A percentile compares a stretch with the other conserved stretches of the same genome.
These are phyloP conservation scores for Penicillium griseofulvum DNA, from an alignment of 2,329 filamentous ascomycete genomes.

Conservation along the genomic window DNA sequence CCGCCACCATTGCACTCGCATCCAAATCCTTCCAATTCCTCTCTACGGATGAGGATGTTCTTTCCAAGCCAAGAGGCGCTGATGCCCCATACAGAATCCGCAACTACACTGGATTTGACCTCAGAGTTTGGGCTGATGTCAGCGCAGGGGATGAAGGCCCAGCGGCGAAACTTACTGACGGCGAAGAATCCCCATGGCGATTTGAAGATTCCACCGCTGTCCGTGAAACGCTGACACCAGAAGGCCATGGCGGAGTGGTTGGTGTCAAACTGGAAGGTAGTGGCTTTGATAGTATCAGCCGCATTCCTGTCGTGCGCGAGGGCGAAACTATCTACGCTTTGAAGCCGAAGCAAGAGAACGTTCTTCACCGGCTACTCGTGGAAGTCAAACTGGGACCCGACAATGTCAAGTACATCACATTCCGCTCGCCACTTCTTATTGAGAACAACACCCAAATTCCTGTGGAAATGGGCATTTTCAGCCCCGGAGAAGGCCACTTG, in stretches of 20 bases:
- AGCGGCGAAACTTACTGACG: slow-evolving; percentile 78
- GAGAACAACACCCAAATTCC: slow-evolving; percentile 98
- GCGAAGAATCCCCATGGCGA: slow-evolving; percentile 88
- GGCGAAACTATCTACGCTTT: slow-evolving; percentile 88
- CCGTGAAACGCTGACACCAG: slow-evolving; percentile 84
- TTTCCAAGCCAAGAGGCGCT: slow-evolving; percentile 86
- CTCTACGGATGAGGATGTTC: slow-evolving; percentile 80
- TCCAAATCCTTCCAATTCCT: slow-evolving; percentile 93
- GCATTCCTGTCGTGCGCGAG: slow-evolving; percentile 88
- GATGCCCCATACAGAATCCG: slow-evolving; percentile 92
- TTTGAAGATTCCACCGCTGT: slow-evolving; percentile 97
- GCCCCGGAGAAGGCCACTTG: slow-evolving; percentile 79
- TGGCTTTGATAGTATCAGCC: slow-evolving; percentile 85
- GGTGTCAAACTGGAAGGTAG: slow-evolving; percentile 85
- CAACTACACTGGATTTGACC: slow-evolving; percentile 92
- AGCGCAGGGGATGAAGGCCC: slow-evolving; percentile 64
- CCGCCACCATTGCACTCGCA: slow-evolving; percentile 85
- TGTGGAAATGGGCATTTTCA: slow-evolving; percentile 88
- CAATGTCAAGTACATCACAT: slow-evolving; percentile 97
- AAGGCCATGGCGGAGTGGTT: slow-evolving; percentile 75
- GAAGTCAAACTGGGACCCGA: slow-evolving; percentile 88
- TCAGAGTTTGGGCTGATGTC: slow-evolving; percentile 77
- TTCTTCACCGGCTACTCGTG: slow-evolving; percentile 85
- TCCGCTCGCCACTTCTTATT: slow-evolving; percentile 84
- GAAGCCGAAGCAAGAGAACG: slow-evolving; percentile 78